phyloP scores from a whole-genome alignment of 202 grass and related monocot genomes.

The Cymbopogon flexuosus region DNA sequence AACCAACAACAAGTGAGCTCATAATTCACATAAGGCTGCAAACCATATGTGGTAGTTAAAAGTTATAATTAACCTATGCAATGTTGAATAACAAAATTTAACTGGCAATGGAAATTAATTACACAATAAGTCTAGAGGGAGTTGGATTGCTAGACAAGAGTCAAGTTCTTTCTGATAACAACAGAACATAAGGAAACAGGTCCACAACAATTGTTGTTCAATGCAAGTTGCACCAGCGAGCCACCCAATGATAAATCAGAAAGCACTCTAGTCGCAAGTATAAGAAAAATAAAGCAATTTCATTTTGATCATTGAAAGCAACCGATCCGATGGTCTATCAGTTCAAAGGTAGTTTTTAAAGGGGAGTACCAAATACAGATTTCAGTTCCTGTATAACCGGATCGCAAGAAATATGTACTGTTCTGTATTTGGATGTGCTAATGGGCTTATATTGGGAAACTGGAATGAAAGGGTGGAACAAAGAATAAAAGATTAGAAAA shows the following conservation, averaged over 20 bases:
- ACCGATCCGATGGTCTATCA: background rate
- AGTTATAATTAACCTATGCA: background rate
- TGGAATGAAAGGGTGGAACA: too few species aligned
- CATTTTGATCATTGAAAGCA: background rate
- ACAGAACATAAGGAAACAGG: background rate
- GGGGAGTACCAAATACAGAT: too few species aligned
- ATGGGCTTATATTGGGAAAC: background rate
- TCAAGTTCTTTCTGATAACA: background rate
- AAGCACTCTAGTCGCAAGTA: background rate
- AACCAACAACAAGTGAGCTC: background rate
- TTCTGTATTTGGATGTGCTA: too few species aligned
- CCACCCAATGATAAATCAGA: background rate
- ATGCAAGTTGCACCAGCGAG: background rate
- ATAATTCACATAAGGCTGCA: background rate
- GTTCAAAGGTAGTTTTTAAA: too few species aligned
- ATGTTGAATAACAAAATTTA: background rate
- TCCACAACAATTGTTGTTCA: background rate
- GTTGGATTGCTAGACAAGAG: background rate
- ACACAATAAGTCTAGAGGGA: background rate
- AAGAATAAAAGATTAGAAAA: too few species aligned
- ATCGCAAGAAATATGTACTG: too few species aligned
- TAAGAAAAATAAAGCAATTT: background rate
- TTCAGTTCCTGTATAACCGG: too few species aligned
- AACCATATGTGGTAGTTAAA: background rate
- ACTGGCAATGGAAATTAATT: background rate